Base-by-base conservation (phyloP, 2,329 filamentous ascomycete genomes). In the Cercospora citrullina region DNA sequence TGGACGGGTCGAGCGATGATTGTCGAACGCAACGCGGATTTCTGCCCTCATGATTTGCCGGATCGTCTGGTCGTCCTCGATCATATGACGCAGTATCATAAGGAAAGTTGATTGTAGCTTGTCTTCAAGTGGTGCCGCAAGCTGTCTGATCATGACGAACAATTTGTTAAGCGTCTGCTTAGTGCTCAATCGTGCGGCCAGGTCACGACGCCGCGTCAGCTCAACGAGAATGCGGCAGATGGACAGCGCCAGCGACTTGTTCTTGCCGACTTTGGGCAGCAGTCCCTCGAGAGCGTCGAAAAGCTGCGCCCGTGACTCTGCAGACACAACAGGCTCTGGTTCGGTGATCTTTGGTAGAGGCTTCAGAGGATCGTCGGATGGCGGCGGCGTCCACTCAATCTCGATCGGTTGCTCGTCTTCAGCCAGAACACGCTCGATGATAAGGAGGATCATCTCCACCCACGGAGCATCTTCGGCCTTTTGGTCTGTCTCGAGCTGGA, bases 121-220 rank as follows among this genome's bases (percentile, higher is more conserved):
- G 64, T 91, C 87, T 31, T 93, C 91, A 6, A 91, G 91, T 31
- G 89, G 86, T 28, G 91, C 91, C 21, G 92, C 90, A 68, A 98
- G 87, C 78, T 98, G 94, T 79, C 96, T 96, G 66, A 94, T 89
- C 92, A 98, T 97, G 62, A 97, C 87, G 79, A 99, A 98, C 23
- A 99, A 84, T 30, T 93, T 87, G 76, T 95, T 92, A 60, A 99
- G 84, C 74, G 96, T 96, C 77, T 90, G 91, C 82, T 93, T 97
- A 77, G 97, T 91, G 5, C 92, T 92, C 58, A 98, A 85, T 55
- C 86, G 84, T 71, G 88, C 86, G 2, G 95, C 94, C 69, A 96
- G 85, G 14, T 87, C 84, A 61, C 93, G 90, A 68, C 88, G 87
- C 23, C 96, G 88, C 1, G 95, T 97, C 31, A 99, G 83, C 69